phyloP scores from a whole-genome alignment of 805 yeast genomes.

The Candida boleticola region DNA sequence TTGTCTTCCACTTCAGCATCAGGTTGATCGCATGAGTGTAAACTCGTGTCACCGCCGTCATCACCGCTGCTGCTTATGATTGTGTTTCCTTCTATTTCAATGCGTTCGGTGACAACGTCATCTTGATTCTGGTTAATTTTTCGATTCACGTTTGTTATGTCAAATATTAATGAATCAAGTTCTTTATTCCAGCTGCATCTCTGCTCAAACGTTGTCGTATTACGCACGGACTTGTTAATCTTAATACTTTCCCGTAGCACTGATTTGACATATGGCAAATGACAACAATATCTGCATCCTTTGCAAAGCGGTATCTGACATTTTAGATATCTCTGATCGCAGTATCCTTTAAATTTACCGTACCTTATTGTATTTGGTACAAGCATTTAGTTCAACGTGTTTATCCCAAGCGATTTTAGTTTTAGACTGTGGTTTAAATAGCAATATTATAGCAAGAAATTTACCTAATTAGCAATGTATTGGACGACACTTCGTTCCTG shows the following conservation, averaged over 20 bases:
- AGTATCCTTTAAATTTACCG: constrained; percentile 21
- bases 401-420: not conserved
- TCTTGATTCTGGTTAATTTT: no score
- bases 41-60: no score
- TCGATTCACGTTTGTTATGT: not conserved
- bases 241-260: no score
- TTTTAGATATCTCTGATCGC: constrained; percentile 17
- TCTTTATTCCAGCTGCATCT: not conserved
- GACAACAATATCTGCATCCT: constrained; percentile 10
- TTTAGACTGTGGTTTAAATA: not conserved
- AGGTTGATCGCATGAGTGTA: no score
- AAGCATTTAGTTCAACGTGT: no score
- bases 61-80: no score
- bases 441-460: constrained; percentile 1
- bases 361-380: constrained; percentile 4
- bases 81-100: no score
- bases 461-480: no score
- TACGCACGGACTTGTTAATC: no score
- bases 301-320: constrained; percentile 12
- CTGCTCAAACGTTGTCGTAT: not conserved
- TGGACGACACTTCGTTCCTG: no score
- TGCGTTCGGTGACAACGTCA: no score
- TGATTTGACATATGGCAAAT: constrained; percentile 12
- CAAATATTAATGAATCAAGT: not conserved
- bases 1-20: no score